Conservation (phyloP, 108 stramenopile genomes). For the Stephanodiscus minutulus region DNA sequence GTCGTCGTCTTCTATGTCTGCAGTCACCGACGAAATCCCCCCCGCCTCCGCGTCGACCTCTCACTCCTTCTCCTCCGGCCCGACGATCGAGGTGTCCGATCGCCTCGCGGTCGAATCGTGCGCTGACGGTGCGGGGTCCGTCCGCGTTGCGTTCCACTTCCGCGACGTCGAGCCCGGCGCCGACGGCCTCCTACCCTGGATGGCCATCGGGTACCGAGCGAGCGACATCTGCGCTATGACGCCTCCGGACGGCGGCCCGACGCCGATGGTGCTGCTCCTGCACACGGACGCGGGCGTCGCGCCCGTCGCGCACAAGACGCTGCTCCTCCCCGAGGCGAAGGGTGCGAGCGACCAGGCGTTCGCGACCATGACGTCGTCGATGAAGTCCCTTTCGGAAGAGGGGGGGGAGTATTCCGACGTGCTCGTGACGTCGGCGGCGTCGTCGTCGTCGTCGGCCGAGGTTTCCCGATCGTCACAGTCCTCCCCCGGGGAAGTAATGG, state of each 20-base stretch:
- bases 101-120: constrained; percentile 51
- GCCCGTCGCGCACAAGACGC: constrained; percentile 20
- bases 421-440: not conserved
- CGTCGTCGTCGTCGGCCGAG: constrained; percentile 3
- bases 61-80: not conserved
- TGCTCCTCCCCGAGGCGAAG: constrained; percentile 19
- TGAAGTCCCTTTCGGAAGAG: constrained; percentile 21
- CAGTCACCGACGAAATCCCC: too few species aligned
- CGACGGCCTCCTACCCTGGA: constrained; percentile 43
- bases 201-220: constrained; percentile 34
- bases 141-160: constrained; percentile 18
- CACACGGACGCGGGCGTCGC: not conserved
- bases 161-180: constrained; percentile 19
- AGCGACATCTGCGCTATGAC: constrained; percentile 39
- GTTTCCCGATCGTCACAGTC: constrained; percentile 10
- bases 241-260: constrained; percentile 27
- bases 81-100: constrained; percentile 36
- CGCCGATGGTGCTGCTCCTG: constrained; percentile 24
- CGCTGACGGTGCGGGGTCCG: constrained; percentile 25
- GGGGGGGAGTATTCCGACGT: constrained; percentile 21
- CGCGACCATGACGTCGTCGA: constrained; percentile 16
- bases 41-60: constrained; percentile 2
- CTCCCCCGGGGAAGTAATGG: not conserved
- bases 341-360: constrained; percentile 17
- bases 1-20: too few species aligned